A percentile compares a stretch with the other conserved stretches of the same genome.
Evolutionary conservation across 2,329 filamentous ascomycete species (phyloP).

Genomic region (Hymenoscyphus scutula): DNA sequence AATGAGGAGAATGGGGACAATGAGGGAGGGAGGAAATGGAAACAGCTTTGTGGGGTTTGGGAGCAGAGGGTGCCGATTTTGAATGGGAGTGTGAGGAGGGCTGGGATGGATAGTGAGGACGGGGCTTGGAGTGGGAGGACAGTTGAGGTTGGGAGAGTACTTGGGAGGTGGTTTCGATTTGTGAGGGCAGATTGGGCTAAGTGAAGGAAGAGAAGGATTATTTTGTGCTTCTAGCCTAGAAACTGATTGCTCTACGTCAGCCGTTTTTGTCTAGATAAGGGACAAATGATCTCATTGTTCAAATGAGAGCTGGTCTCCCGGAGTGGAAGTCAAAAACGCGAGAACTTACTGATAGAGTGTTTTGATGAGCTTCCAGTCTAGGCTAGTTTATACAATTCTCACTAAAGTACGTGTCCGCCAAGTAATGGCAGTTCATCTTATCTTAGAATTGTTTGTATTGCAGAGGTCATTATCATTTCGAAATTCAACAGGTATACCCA

Average conservation of each 20-base stretch:
- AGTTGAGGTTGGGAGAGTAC: slow-evolving; percentile 54
- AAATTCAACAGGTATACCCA: slow-evolving; percentile 35
- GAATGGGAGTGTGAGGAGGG: slow-evolving; percentile 51
- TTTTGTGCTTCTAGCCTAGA: background rate
- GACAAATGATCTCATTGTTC: too few relatives aligned
- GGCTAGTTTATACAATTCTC: too few relatives aligned
- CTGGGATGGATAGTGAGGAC: slow-evolving; percentile 44
- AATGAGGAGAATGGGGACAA: too few relatives aligned
- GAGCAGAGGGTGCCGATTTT: slow-evolving; percentile 56
- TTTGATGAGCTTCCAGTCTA: too few relatives aligned
- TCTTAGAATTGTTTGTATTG: background rate
- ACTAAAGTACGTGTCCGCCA: too few relatives aligned
- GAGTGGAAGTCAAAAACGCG: too few relatives aligned
- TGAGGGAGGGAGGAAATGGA: slow-evolving; percentile 22
- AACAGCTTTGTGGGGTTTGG: slow-evolving; percentile 38
- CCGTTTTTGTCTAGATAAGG: too few relatives aligned
- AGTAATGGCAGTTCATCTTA: too few relatives aligned
- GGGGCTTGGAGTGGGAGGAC: slow-evolving; percentile 56
- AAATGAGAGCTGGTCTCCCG: too few relatives aligned
- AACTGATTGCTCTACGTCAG: background rate
- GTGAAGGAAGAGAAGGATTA: background rate
- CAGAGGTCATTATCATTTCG: slow-evolving; percentile 32
- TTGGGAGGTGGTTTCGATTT: slow-evolving; percentile 66
- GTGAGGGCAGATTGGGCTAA: slow-evolving; percentile 38
- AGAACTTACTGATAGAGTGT: too few relatives aligned